Base-by-base conservation (phyloP, 352 stramenopile species). In the Thalassiosira ordinaria region DNA sequence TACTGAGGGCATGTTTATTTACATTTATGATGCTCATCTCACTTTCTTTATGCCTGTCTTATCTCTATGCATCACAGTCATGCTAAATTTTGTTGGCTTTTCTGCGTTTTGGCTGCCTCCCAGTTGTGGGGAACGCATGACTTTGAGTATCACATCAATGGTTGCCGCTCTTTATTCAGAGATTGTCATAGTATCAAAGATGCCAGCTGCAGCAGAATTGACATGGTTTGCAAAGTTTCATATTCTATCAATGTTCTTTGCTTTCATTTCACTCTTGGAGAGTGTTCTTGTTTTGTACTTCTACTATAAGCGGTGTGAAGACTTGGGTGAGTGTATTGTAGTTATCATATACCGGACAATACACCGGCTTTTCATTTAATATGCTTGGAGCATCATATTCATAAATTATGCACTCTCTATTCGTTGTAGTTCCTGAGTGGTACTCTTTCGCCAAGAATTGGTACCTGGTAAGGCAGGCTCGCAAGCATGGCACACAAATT, bases 201-300 rank as follows among this genome's bases (percentile, higher is more conserved):
- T 87, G 26, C 80, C 80, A 3, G 41, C 52, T 1, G 60, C 74
- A 1, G 39, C 16, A 8, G 74, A 82, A 39, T 16, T 79, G 2
- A 82, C 74, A 14, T 87, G 80, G 80, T 84, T 84, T 68, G 37
- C 62, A 33, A 82, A 76, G 33, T 87, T 87, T 62, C 67, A 22
- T 20, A 37, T 82, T 0, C 24, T 66, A 0, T 71, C 53, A 27
- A 18, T 74, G 13, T 13, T 26, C 11, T 87, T 76, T 75, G 53
- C 63, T 7, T 70, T 76, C 9, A n/a, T 84, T 6, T 63, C 65
- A 20, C 57, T 87, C 8, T 41, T 87, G 8, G 65, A 84, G 41
- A 60, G 46, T 60, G 69, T 81, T 18, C 7, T 31, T 9, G 60
- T 69, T 18, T 11, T 69, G n/a, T 69, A 69, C 20, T 69, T 69